phyloP scores from a whole-genome alignment of 2,329 filamentous ascomycete species.

The Aureobasidium sp. region DNA sequence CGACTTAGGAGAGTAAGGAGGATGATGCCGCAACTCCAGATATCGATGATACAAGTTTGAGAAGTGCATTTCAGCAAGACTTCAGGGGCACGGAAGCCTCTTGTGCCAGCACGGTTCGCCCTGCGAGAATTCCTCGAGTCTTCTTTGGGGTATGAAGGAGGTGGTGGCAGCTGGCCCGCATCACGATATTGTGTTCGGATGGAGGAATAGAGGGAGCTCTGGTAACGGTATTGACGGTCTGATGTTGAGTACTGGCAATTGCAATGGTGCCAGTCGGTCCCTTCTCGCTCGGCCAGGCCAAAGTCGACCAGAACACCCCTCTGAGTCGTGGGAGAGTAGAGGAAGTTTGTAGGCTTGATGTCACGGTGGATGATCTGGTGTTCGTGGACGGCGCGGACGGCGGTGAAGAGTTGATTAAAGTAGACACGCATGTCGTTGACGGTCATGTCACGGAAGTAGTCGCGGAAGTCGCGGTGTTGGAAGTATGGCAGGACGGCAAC shows the following conservation, averaged over 20 bases:
- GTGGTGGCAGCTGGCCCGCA: constrained; percentile 23
- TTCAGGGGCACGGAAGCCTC: constrained; percentile 92
- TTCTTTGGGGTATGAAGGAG: constrained; percentile 72
- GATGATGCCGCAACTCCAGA: constrained; percentile 97
- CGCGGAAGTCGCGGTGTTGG: constrained; percentile 85
- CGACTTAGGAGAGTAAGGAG: constrained; percentile 87
- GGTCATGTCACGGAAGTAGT: constrained; percentile 87
- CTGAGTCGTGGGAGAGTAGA: constrained; percentile 74
- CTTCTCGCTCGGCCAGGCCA: constrained; percentile 73
- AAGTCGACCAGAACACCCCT: constrained; percentile 97
- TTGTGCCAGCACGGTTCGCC: constrained; percentile 88
- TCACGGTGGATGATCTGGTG: constrained; percentile 85
- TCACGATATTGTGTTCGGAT: constrained; percentile 12
- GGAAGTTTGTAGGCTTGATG: constrained; percentile 96
- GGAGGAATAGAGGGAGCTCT: constrained; percentile 47
- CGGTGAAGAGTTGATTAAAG: constrained; percentile 78
- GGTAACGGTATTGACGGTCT: constrained; percentile 51
- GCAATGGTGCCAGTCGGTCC: constrained; percentile 69
- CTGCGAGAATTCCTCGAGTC: constrained; percentile 81
- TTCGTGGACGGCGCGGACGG: constrained; percentile 72
- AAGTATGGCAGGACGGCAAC: constrained; percentile 94
- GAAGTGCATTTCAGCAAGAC: constrained; percentile 95
- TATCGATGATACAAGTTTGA: constrained; percentile 84
- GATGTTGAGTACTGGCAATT: constrained; percentile 62
- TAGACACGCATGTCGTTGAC: constrained; percentile 82